Base-by-base conservation (phyloP, 805 yeast species). In the Suhomyces sp. region DNA sequence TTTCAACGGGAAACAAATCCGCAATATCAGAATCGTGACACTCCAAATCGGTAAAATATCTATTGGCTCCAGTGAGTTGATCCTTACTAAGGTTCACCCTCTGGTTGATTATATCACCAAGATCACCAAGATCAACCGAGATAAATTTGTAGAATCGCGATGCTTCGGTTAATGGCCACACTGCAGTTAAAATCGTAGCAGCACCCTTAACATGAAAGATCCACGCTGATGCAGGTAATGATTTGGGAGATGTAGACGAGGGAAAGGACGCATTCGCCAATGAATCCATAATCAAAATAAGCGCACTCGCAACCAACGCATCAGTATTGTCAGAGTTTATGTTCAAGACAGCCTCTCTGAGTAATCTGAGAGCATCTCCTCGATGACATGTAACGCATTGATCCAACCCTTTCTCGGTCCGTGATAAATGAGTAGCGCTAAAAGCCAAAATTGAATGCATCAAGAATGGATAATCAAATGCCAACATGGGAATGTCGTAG, bases 181-280 rank as follows among this genome's bases (percentile, higher is more conserved):
- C 96, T 1, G 96, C 95, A 2, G 96, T 85, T 33, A 91, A 68
- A 35, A 91, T 91, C 0, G 97, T 90, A 5, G 96, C 96, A 0
- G 97, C 96, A 20, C 97, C 98, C 49, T 93, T 85, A 9, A 91
- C 96, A 53, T 91, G 97, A 68, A 87, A 93, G 38, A 91, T 81
- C 98, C 98, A 91, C 0, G 97, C 95, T 3, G 93, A 81, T 2
- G 97, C 90, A 1, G 96, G 95, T 38, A 88, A 60, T 2, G 88
- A 81, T 45, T 74, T 76, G 6, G 56, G 54, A 3, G 68, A 62
- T 2, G 70, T 63, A 21, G 63, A 60, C 28, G 60, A 54, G 28
- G 77, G 95, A 30, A 75, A 65, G 2, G 81, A 77, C 0, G 96
- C 97, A 59, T 90, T 90, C 3, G 97, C 97, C 45, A 88, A 65